These are phyloP conservation scores for Centaurea solstitialis DNA, from an alignment of 129 eudicot genomes.

Conservation along the genomic window DNA sequence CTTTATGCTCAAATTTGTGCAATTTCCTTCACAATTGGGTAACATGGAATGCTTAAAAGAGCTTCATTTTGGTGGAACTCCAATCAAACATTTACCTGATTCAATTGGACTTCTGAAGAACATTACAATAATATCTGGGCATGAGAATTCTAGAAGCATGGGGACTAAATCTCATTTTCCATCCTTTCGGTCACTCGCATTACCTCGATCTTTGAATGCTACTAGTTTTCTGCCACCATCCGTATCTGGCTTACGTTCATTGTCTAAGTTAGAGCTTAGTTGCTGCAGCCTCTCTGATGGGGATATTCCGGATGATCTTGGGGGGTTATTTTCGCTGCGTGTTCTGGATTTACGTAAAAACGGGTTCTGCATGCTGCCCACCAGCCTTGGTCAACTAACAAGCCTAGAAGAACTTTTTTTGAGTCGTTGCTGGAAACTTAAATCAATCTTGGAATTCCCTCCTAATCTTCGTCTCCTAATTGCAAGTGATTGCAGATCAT, in stretches of 20 bases:
- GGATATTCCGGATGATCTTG: slow-evolving; percentile 5
- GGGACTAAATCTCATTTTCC: background rate
- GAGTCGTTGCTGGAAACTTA: slow-evolving; percentile 35
- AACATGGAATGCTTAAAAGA: slow-evolving; percentile 7
- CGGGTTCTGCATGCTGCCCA: background rate
- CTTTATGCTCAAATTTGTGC: background rate
- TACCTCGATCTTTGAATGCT: background rate
- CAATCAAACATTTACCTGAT: background rate
- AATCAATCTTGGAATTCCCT: slow-evolving; percentile 43
- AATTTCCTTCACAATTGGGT: slow-evolving; percentile 1
- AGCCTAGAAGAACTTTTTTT: slow-evolving; percentile 13
- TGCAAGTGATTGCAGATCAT: slow-evolving; percentile 10
- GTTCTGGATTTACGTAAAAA: slow-evolving; percentile 8
- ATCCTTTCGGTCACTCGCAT: background rate
- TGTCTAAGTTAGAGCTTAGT: slow-evolving; percentile 17
- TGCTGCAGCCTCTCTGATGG: slow-evolving; percentile 13
- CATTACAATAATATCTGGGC: background rate
- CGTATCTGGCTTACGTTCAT: slow-evolving; percentile 9
- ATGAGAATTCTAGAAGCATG: background rate
- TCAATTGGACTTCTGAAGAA: background rate
- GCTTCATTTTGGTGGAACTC: slow-evolving; percentile 1
- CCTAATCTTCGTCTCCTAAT: slow-evolving; percentile 33
- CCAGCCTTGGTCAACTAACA: slow-evolving; percentile 10
- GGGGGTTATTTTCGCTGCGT: slow-evolving; percentile 3
- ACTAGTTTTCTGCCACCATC: slow-evolving; percentile 6